These are phyloP conservation scores for Ustilago shanxiensis DNA, from an alignment of 1,284 basidiomycete genomes.

Conservation along the genomic window DNA sequence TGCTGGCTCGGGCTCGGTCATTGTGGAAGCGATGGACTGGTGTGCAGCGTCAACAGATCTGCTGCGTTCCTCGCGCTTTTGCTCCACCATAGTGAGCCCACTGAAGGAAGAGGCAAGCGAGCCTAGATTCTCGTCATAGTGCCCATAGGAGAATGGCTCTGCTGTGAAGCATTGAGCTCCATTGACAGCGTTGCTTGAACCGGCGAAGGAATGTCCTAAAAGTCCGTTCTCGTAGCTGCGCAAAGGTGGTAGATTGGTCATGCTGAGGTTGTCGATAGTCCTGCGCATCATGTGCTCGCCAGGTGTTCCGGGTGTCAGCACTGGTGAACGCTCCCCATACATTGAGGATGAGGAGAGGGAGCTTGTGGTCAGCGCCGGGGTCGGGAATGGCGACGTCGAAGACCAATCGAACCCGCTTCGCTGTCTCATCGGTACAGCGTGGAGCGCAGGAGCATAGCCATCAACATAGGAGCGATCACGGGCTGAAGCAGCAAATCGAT, in stretches of 20 bases:
- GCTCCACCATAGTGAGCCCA: conserved; percentile 11
- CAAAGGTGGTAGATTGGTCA: conserved; percentile 15
- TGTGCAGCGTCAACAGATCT: conserved; percentile 9
- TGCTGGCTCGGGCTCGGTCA: conserved; percentile 10
- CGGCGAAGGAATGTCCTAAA: background rate
- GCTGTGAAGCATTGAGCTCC: background rate
- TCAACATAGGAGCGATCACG: conserved; percentile 15
- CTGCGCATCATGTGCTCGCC: conserved; percentile 6
- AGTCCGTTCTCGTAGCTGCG: conserved; percentile 13
- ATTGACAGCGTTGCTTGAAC: background rate
- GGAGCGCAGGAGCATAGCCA: background rate
- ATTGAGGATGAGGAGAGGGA: conserved; percentile 37
- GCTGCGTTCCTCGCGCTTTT: conserved; percentile 6
- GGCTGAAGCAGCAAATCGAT: conserved; percentile 4
- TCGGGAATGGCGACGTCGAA: conserved; percentile 27
- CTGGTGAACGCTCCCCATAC: conserved; percentile 29
- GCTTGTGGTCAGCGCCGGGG: conserved; percentile 33
- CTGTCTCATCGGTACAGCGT: conserved; percentile 11
- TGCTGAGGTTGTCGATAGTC: conserved; percentile 15
- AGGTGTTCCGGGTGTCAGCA: conserved; percentile 5
- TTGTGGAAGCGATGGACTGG: conserved; percentile 12
- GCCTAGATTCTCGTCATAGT: conserved; percentile 4
- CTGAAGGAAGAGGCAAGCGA: conserved; percentile 21
- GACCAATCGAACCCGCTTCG: conserved; percentile 25
- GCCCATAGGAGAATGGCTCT: background rate